Base-by-base conservation (phyloP, 2,329 filamentous ascomycete species). In the Stagonosporopsis rhizophila region DNA sequence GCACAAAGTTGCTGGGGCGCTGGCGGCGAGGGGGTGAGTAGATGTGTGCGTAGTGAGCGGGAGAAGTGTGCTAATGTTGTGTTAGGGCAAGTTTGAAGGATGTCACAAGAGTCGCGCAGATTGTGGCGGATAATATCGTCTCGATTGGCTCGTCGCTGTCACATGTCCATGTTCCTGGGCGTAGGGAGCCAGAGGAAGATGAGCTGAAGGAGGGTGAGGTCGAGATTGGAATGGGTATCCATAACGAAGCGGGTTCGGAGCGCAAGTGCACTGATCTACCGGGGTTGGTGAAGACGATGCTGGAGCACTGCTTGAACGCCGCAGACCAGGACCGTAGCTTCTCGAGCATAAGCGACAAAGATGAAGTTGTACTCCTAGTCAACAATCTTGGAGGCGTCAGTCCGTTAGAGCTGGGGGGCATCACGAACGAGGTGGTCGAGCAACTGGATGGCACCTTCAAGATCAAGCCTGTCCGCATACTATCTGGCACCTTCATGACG, bases 81-180 rank as follows among this genome's bases (percentile, higher is more conserved):
- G 38, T 5, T 37, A 79, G 80, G 12, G 79, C 77, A 28, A 75
- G 68, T 41, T 79, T 96, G 60, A 82, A 87, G 20, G 85, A 96
- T 53, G 90, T 96, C 3, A 84, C 87, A 58, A 81, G 83, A 60
- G 85, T 93, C 11, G 92, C 92, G 6, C 83, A 87, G 68, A 78
- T 92, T 45, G 85, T 86, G 3, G 88, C 90, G 2, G 82, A 85
- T 17, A 96, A 96, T 71, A 78, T 94, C 6, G 89, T 96, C 30
- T 92, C 89, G 38, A 90, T 97, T 20, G 94, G 93, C 15, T 90
- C 91, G 3, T 94, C 90, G 49, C 79, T 97, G 38, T 89, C 90
- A 61, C 93, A 96, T 73, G 93, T 97, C n/a, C 94, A 97, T 72
- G 91, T 97, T 0, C 94, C 94, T 0, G 93, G 94, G 4, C 84